Evolutionary conservation across 1,139 yeast genomes (phyloP), one percentile per base, ranked within the genome.

Genomic region (Saccharomyces hybrid): DNA sequence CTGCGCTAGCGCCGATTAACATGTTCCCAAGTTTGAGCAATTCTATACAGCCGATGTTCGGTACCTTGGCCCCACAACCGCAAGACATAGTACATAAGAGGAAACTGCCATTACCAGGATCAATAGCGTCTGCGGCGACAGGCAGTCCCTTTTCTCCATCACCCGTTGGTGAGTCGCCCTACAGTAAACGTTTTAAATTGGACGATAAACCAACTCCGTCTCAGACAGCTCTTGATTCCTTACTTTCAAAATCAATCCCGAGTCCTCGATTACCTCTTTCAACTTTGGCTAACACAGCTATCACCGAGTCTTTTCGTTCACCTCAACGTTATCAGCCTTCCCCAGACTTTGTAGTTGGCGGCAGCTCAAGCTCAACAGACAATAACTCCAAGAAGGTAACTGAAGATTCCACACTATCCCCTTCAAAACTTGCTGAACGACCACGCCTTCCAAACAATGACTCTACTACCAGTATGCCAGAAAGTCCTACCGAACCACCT

Each of bases 131-230:
- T 19, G 59, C 57, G 25, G 47, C 59, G 1, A 56, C 44, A 51
- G 51, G 57, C 1, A 59, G 61, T 28, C 64, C 67, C 2, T 63
- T 58, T 46, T 61, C 67, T 6, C 62, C 64, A 3, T 55, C 63
- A 1, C 60, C 66, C 11, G 60, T 60, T 7, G 51, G 54, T 3
- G 66, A 60, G 8, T 61, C 67, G 6, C 65, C 65, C 0, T 60
- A 60, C 27, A 49, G 53, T 23, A 67, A 66, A 54, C 53, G 69
- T 11, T 52, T 58, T 19, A 60, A 63, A 42, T 51, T 61, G 11
- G 69, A 66, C 16, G 70, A 67, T n/a, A 65, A 58, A 44, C 62
- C 64, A 1, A 65, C 68, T 1, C 63, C 68, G 1, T 62, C 67
- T 5, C 64, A 63, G 42, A 60, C 68, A 13, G 68, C 70, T 2